phyloP scores from a whole-genome alignment of 345 rosid species.

The Physaria fendleri region DNA sequence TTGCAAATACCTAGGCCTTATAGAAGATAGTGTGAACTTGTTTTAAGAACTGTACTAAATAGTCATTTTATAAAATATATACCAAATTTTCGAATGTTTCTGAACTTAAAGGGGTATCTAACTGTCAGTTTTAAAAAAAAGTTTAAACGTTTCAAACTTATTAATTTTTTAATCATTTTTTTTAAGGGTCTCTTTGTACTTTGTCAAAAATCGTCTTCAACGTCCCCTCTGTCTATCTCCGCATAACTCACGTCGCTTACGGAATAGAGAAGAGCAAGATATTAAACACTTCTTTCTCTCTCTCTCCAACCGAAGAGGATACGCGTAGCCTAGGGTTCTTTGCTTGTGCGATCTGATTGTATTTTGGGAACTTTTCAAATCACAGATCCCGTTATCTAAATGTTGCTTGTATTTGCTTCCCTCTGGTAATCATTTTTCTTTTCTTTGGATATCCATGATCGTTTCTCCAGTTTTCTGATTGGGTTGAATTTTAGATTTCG shows the following conservation, averaged over 20 bases:
- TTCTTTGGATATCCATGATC: too few relatives aligned
- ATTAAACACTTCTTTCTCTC: constrained; percentile 5
- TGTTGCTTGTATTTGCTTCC: too few relatives aligned
- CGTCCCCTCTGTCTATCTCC: constrained; percentile 12
- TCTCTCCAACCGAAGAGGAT: too few relatives aligned
- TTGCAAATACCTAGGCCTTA: too few relatives aligned
- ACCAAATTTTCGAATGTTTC: background rate
- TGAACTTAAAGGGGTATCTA: constrained; percentile 6
- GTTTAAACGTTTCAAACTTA: background rate
- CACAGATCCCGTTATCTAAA: too few relatives aligned
- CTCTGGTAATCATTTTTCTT: too few relatives aligned
- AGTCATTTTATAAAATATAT: background rate
- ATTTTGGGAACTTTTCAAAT: too few relatives aligned
- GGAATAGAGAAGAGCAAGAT: background rate
- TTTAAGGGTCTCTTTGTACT: background rate
- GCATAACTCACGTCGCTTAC: constrained; percentile 27
- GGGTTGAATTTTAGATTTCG: constrained; percentile 17
- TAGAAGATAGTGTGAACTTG: constrained; percentile 8
- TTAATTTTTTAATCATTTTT: background rate
- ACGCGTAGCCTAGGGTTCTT: too few relatives aligned
- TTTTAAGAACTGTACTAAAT: constrained; percentile 8
- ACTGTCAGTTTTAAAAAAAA: constrained; percentile 5
- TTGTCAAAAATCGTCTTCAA: constrained; percentile 22
- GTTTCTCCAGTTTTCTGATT: too few relatives aligned
- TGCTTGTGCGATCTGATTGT: too few relatives aligned